Base-by-base conservation (phyloP, 129 eudicot genomes). In the Rutidosis leptorrhynchoides region DNA sequence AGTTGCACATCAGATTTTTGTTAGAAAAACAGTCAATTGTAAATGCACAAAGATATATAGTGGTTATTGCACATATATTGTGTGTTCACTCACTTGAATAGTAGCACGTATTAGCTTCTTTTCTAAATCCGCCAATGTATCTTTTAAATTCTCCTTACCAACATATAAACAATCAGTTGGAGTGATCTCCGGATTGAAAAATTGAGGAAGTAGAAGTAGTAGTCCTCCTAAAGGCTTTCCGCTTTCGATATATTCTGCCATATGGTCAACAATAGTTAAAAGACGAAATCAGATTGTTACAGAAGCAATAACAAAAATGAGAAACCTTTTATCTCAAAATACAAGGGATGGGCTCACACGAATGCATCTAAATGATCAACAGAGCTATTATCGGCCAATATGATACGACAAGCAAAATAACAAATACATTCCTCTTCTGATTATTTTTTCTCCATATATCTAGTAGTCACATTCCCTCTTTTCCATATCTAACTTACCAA, bases 161-260 rank as follows among this genome's bases (percentile, higher is more conserved):
- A n/a, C n/a, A n/a, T n/a, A n/a, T n/a, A n/a, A n/a, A n/a, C n/a
- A 83, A 29, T 27, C 74, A 45, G 63, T 64, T 6, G 79, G 82
- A 26, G 65, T 42, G 45, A 70, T 71, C 49, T 78, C 82, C 27
- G 85, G 74, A 60, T 64, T 83, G 53, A 94, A 83, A 20, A 80
- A 63, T 56, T 69, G 82, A 61, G 99, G 99, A 52, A 94, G 95
- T 57, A 94, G 71, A 78, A 94, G 82, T 43, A 94, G 77, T 56
- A 94, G 60, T 56, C 99, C 99, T 16, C 97, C 99, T 65, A 94
- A 82, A 57, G 86, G 93, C 87, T 89, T 90, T 70, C 73, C 89
- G 90, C 82, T 83, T 58, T 67, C 90, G 73, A 94, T 81, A 76
- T 84, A 84, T 62, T 94, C 99, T 94, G 90, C 79, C 76, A 79